A percentile compares a stretch with the other conserved stretches of the same genome.
Evolutionary conservation across 495 filamentous ascomycete genomes (phyloP).

Genomic region (Lasiosphaeria ovina): DNA sequence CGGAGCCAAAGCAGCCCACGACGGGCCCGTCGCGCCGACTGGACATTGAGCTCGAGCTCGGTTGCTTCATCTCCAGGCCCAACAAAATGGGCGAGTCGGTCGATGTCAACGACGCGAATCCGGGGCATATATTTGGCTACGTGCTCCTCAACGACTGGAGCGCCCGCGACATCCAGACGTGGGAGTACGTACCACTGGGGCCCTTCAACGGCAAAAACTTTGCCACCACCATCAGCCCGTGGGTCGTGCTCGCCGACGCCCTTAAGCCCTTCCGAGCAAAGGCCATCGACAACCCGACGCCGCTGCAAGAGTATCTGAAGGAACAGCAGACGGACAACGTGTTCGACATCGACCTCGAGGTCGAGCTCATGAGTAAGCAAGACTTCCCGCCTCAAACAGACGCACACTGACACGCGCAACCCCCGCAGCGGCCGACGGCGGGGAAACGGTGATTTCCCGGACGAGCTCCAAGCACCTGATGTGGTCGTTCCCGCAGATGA

Average conservation of each 20-base stretch:
- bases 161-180: conserved; percentile 83
- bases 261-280: conserved; percentile 61
- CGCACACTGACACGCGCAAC: neutral
- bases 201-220: conserved; percentile 95
- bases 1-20: conserved; percentile 55
- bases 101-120: conserved; percentile 58
- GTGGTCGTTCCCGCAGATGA: conserved; percentile 92
- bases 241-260: conserved; percentile 85
- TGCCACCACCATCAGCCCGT: conserved; percentile 81
- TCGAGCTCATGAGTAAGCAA: conserved; percentile 65
- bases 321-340: conserved; percentile 61
- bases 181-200: conserved; percentile 84
- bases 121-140: conserved; percentile 75
- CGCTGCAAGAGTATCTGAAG: conserved; percentile 66
- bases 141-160: conserved; percentile 96
- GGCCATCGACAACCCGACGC: conserved; percentile 62
- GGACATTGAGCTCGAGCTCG: conserved; percentile 88
- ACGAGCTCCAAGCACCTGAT: conserved; percentile 72
- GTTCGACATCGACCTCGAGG: conserved; percentile 72
- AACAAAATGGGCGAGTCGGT: conserved; percentile 67
- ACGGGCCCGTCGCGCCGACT: conserved; percentile 64
- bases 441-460: conserved; percentile 60
- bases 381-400: neutral
- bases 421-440: conserved; percentile 55
- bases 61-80: conserved; percentile 69